Evolutionary conservation across 352 stramenopile genomes (phyloP), one percentile per base, ranked within the genome.

Genomic region (Aphanomyces astaci): DNA sequence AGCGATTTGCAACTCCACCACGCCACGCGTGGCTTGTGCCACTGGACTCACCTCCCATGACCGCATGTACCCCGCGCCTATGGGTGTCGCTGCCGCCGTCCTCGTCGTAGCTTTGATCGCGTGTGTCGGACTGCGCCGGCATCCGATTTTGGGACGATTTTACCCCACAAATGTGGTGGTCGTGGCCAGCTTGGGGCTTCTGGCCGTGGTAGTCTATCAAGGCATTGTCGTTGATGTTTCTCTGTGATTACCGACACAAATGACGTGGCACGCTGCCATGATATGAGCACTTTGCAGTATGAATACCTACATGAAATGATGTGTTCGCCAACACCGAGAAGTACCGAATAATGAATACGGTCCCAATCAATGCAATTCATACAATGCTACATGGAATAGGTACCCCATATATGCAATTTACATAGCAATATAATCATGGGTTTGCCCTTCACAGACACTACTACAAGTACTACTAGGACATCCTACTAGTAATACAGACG

Each of bases 21-120:
- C 77, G 0, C 80, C 81, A 22, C 77, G 79, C 15, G 72, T 86
- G 31, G 78, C 76, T 1, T 86, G 78, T 31, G 78, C 79, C 4
- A 68, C 49, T 46, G 62, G 39, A 22, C 5, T 36, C 4, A 32
- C 43, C 1, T n/a, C 27, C 25, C 5, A n/a, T 22, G 27, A 24
- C 13, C 46, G 24, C 28, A 11, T 19, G 19, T 49, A 31, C 40
- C 9, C 11, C 10, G 53, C 39, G 13, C 22, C 39, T 13, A 24
- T 59, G 24, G 39, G 22, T 59, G 7, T 62, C 27, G n/a, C 39
- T 33, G 62, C 49, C 30, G 62, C 28, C 27, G 27, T 46, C 7
- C 62, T 68, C 30, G 10, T 68, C 13, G 22, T 52, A 5, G n/a
- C 43, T 11, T 27, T 68, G 15, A 13, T 68, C 13, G 43, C 9